Percentiles rank a stretch among this genome's conserved stretches.
These are phyloP conservation scores for Epicoccum sorghinum DNA, from an alignment of 2,329 filamentous ascomycete genomes.

Conservation along the genomic window DNA sequence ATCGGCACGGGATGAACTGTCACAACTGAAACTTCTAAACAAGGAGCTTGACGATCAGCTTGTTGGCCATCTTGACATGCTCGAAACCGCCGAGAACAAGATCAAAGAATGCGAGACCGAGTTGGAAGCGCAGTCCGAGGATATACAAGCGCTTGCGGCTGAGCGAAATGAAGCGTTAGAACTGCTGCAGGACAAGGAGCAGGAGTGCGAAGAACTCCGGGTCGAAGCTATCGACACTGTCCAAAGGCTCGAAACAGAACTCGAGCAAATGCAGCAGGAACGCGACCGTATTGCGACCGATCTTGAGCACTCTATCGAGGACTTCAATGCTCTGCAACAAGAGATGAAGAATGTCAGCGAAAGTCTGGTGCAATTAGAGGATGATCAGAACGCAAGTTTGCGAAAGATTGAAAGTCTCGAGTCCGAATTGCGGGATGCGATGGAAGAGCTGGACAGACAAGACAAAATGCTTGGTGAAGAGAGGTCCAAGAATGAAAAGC, in stretches of 20 bases:
- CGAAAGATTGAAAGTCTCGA: constrained; percentile 83
- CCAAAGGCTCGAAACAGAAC: constrained; percentile 65
- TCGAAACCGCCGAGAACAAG: constrained; percentile 66
- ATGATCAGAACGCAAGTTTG: constrained; percentile 81
- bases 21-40: constrained; percentile 84
- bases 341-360: constrained; percentile 95
- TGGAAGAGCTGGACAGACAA: constrained; percentile 83
- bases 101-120: constrained; percentile 78
- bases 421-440: constrained; percentile 80
- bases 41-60: constrained; percentile 86
- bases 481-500: constrained; percentile 83
- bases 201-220: constrained; percentile 58
- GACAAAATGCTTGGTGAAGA: constrained; percentile 84
- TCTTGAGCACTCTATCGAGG: constrained; percentile 78
- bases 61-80: constrained; percentile 78
- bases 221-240: constrained; percentile 66
- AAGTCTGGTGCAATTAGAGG: constrained; percentile 82
- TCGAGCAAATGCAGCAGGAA: constrained; percentile 74
- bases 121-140: constrained; percentile 77
- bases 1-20: constrained; percentile 83
- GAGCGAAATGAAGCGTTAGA: constrained; percentile 87
- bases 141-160: constrained; percentile 76
- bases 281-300: constrained; percentile 73
- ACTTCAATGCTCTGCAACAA: constrained; percentile 86
- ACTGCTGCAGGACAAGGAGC: constrained; percentile 70